Evolutionary conservation across 495 filamentous ascomycete genomes (phyloP), one percentile per base, ranked within the genome.

Genomic region (Annulohypoxylon stygium): DNA sequence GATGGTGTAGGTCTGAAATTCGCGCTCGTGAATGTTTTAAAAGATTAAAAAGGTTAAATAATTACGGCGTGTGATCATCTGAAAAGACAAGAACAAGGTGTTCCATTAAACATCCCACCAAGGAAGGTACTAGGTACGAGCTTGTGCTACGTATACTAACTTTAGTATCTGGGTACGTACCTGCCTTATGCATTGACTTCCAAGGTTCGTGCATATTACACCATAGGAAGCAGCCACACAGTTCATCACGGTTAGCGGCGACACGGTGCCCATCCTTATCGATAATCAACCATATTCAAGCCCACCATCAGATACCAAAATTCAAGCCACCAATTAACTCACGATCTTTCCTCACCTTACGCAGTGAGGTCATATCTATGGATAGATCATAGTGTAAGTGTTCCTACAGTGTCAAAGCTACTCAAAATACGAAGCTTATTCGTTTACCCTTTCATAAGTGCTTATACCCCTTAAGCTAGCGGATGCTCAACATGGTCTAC

Each of bases 31-130:
- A 43, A 58, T 69, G 54, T 20, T 20, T 51, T 7, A 53, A 37
- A 60, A 55, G 25, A 33, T 53, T 30, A 7, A n/a, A 30, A 30
- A 54, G 23, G 14, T 33, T 54, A 33, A 25, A 33, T n/a, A 54
- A 57, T 61, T n/a, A 20, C 47, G 23, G 69, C 69, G 69, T 66
- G 69, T 71, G 69, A 71, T 62, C 62, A 60, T 14, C 43, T 47
- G 12, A 60, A 34, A 54, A 64, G 18, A 61, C 62, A 61, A 63
- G 66, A 48, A 61, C 66, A 69, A 61, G 65, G 65, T 68, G 57
- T 61, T 68, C 57, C 53, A 18, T 67, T 60, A 41, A 60, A 43
- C 57, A 60, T 60, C 57, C 57, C 57, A 60, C 57, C 57, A 60
- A 43, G 36, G 36, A 57, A 60, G 57, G 55, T 59, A 59, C 33